Percentiles rank a stretch among this genome's conserved stretches.
phyloP scores from a whole-genome alignment of 352 stramenopile species.

The Blastocystis sp. region DNA sequence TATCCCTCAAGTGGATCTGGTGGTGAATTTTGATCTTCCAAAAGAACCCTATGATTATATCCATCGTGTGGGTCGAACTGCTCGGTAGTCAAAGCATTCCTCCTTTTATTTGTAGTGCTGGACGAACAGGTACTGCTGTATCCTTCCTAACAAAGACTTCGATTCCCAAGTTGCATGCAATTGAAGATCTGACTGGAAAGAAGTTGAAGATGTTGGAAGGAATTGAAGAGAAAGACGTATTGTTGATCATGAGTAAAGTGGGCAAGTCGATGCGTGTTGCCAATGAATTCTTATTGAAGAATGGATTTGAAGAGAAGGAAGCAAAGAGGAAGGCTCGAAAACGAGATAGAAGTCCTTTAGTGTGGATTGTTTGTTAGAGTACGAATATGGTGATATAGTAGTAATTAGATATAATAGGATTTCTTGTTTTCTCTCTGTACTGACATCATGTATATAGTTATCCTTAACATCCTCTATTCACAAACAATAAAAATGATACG shows the following conservation, averaged over 20 bases:
- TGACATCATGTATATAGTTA: too few species aligned
- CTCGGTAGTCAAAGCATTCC: constrained; percentile 64
- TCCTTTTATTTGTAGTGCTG: constrained; percentile 69
- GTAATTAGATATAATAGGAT: too few species aligned
- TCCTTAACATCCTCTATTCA: too few species aligned
- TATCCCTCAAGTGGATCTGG: constrained; percentile 87
- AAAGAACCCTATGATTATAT: constrained; percentile 90
- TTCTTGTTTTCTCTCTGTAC: too few species aligned
- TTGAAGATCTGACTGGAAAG: constrained; percentile 81
- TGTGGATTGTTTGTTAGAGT: constrained; percentile 18
- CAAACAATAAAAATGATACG: too few species aligned
- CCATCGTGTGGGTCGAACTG: constrained; percentile 88
- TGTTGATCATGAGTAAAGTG: constrained; percentile 86
- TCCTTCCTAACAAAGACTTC: constrained; percentile 85
- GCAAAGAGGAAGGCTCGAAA: constrained; percentile 72
- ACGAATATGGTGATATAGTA: not conserved
- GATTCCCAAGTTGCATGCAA: constrained; percentile 81
- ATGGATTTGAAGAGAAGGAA: constrained; percentile 79
- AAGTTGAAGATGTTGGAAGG: constrained; percentile 82
- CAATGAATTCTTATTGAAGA: constrained; percentile 81
- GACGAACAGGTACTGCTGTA: constrained; percentile 80
- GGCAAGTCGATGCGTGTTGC: constrained; percentile 83
- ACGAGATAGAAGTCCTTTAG: not conserved
- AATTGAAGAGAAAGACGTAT: constrained; percentile 81
- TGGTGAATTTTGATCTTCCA: constrained; percentile 93